Evolutionary conservation across 176 grass and related monocot genomes (phyloP).

Genomic region (Puya raimondii): DNA sequence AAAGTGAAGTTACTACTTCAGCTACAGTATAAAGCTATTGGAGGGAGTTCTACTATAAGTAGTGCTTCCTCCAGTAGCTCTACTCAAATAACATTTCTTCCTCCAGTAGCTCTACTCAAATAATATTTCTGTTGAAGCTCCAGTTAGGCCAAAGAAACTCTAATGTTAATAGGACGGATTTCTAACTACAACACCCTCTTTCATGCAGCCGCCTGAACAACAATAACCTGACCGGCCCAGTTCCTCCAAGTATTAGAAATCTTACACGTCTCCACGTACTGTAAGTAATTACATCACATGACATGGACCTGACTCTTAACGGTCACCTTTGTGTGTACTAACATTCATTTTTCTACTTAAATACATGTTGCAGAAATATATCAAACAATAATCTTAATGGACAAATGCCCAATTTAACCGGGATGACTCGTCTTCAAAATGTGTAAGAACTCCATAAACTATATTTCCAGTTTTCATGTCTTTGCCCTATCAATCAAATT

Average conservation of each 20-base stretch:
- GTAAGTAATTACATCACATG: constrained; percentile 29
- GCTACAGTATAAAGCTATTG: too few species aligned
- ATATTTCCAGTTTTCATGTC: neutral
- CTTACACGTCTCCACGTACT: constrained; percentile 37
- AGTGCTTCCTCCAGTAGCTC: neutral
- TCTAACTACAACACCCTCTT: neutral
- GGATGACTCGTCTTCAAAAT: constrained; percentile 32
- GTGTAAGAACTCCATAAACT: constrained; percentile 51
- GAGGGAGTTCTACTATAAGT: too few species aligned
- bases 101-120: neutral
- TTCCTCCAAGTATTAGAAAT: constrained; percentile 44
- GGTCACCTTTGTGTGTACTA: neutral
- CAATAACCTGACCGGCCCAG: constrained; percentile 29
- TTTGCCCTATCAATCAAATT: neutral
- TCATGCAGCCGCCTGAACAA: constrained; percentile 46
- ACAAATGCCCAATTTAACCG: constrained; percentile 49
- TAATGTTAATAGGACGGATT: neutral
- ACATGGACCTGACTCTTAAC: neutral
- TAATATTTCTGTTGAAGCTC: too few species aligned
- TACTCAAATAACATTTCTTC: neutral
- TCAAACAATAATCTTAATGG: constrained; percentile 59
- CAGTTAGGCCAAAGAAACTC: too few species aligned
- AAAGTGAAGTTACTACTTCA: too few species aligned
- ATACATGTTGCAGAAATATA: constrained; percentile 38
- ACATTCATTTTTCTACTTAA: constrained; percentile 1